phyloP scores from a whole-genome alignment of 2,329 filamentous ascomycete genomes.

The Penicillium sp. region DNA sequence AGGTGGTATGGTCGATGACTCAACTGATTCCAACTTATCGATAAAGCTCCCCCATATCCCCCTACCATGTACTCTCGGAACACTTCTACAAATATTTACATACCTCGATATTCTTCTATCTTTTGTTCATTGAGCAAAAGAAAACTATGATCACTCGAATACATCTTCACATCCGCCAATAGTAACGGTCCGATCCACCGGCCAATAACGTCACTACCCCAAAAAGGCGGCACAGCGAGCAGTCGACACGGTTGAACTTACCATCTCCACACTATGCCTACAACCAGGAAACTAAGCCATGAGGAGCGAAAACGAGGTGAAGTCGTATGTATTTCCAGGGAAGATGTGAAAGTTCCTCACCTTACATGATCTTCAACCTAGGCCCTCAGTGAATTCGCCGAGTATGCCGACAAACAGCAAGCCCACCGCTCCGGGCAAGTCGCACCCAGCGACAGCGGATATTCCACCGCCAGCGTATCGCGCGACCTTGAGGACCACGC shows the following conservation, averaged over 20 bases:
- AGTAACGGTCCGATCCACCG: slow-evolving; percentile 28
- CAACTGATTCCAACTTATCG: slow-evolving; percentile 29
- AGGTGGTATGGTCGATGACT: slow-evolving; percentile 21
- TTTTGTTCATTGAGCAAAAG: slow-evolving; percentile 8
- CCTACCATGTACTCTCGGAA: neutral
- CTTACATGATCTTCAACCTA: slow-evolving; percentile 30
- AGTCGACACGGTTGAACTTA: slow-evolving; percentile 6
- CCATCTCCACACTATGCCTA: slow-evolving; percentile 32
- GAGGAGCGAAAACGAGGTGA: slow-evolving; percentile 86
- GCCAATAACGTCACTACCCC: slow-evolving; percentile 25
- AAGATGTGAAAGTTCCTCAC: neutral
- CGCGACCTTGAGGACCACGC: slow-evolving; percentile 66
- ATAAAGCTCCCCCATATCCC: slow-evolving; percentile 29
- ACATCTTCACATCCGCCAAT: slow-evolving; percentile 36
- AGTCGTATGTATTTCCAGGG: slow-evolving; percentile 56
- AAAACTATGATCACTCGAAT: slow-evolving; percentile 47
- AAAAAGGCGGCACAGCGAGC: slow-evolving; percentile 8
- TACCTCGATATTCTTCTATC: neutral
- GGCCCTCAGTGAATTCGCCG: slow-evolving; percentile 93
- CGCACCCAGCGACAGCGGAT: slow-evolving; percentile 43
- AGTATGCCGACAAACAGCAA: slow-evolving; percentile 96
- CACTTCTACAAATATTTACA: neutral
- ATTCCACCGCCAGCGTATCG: slow-evolving; percentile 37
- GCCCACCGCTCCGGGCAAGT: slow-evolving; percentile 47
- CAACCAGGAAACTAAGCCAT: slow-evolving; percentile 58